Conservation (phyloP, 202 grass and related monocot species). For the Brachypodium distachyon region DNA sequence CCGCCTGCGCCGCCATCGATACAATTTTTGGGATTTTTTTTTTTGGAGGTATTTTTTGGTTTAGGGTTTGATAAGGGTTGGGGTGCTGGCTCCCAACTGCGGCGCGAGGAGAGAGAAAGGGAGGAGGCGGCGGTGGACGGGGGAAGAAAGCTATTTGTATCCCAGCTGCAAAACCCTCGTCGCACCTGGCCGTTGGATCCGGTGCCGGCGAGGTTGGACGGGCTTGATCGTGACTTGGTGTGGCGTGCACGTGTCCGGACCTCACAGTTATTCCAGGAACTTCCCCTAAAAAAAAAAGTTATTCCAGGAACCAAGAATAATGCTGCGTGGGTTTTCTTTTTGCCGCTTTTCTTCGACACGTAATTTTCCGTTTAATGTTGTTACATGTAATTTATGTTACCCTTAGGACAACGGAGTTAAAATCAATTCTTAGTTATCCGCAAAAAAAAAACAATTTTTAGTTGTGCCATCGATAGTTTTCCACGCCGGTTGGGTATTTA, state of each 20-base stretch:
- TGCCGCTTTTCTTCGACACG: too few species aligned
- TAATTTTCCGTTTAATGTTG: too few species aligned
- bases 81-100: slow-evolving; percentile 34
- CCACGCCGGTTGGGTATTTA: too few species aligned
- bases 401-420: too few species aligned
- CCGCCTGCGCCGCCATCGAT: slow-evolving; percentile 42
- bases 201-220: background rate
- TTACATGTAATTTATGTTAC: background rate
- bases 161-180: slow-evolving; percentile 17
- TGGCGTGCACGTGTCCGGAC: slow-evolving; percentile 3
- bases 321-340: too few species aligned
- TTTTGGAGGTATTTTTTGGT: slow-evolving; percentile 37
- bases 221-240: background rate
- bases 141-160: slow-evolving; percentile 18
- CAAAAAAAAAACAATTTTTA: too few species aligned
- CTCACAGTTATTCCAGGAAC: background rate
- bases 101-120: slow-evolving; percentile 4
- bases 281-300: too few species aligned
- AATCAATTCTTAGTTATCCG: too few species aligned
- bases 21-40: slow-evolving; percentile 53
- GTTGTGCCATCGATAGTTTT: too few species aligned
- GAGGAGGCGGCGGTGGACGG: background rate
- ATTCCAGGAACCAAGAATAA: too few species aligned
- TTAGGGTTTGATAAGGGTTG: slow-evolving; percentile 54
- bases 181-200: background rate